A percentile compares a stretch with the other conserved stretches of the same genome.
Conservation (phyloP, 805 yeast genomes). For the Saccharomycopsis selenospora region DNA sequence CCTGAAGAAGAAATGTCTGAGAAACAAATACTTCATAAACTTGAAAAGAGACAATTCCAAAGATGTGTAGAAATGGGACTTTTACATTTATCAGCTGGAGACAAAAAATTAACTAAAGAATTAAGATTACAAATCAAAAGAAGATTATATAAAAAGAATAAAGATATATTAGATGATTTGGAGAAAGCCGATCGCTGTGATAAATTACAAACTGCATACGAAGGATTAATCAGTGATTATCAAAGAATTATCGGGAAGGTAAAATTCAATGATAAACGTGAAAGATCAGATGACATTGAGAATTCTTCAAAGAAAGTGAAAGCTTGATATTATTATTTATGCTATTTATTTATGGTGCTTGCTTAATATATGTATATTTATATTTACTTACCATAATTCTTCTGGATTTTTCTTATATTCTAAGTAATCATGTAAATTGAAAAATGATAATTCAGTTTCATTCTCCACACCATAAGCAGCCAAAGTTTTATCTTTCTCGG, state of each 20-base stretch:
- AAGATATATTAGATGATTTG: conserved; percentile 64
- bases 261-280: conserved; percentile 18
- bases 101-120: conserved; percentile 30
- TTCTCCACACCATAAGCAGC: conserved; percentile 58
- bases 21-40: conserved; percentile 39
- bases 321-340: too few relatives aligned
- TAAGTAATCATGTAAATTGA: conserved; percentile 58
- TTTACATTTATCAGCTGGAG: conserved; percentile 31
- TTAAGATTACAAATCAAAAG: conserved; percentile 60
- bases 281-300: background rate
- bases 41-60: conserved; percentile 72
- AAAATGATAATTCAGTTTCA: conserved; percentile 89
- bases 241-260: conserved; percentile 40
- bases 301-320: background rate
- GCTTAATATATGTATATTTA: too few relatives aligned
- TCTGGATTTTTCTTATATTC: conserved; percentile 74
- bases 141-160: conserved; percentile 71
- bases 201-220: conserved; percentile 70
- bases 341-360: too few relatives aligned
- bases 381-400: conserved; percentile 89
- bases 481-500: conserved; percentile 35
- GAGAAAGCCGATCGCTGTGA: conserved; percentile 58
- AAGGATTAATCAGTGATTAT: conserved; percentile 65
- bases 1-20: conserved; percentile 33
- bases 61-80: conserved; percentile 73